Conservation (phyloP, 1,284 basidiomycete genomes). For the Pseudozyma pruni region DNA sequence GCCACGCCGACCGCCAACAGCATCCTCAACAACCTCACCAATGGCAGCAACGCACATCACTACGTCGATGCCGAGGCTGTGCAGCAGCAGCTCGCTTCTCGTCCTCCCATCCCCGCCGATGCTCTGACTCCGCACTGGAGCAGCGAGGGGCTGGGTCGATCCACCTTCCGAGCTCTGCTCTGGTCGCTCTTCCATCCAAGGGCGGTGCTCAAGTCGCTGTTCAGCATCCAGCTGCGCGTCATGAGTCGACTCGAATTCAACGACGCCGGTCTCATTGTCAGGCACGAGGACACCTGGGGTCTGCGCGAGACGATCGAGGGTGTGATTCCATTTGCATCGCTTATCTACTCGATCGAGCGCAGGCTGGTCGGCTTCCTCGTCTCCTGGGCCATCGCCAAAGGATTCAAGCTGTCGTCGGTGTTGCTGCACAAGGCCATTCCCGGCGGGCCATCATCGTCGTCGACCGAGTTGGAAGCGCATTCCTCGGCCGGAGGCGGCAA, state of each 20-base stretch:
- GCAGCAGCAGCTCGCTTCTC: constrained; percentile 37
- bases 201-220: constrained; percentile 54
- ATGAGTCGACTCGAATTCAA: constrained; percentile 68
- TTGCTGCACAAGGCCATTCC: constrained; percentile 43
- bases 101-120: constrained; percentile 58
- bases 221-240: constrained; percentile 64
- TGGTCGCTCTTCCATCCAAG: constrained; percentile 60
- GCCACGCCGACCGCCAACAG: constrained; percentile 5
- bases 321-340: constrained; percentile 60
- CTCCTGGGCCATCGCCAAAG: constrained; percentile 60
- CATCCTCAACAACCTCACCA: constrained; percentile 15
- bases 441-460: constrained; percentile 10
- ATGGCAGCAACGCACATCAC: constrained; percentile 26
- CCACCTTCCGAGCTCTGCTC: constrained; percentile 54
- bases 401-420: constrained; percentile 52
- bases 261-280: constrained; percentile 65
- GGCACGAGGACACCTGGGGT: constrained; percentile 67
- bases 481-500: neutral
- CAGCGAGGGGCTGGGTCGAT: constrained; percentile 58
- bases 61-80: constrained; percentile 42
- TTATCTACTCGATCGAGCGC: constrained; percentile 60
- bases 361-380: constrained; percentile 59
- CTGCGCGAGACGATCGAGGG: constrained; percentile 66
- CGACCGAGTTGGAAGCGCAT: constrained; percentile 18
- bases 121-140: constrained; percentile 63